Base-by-base conservation (phyloP, 768 basidiomycete genomes). In the Hirschioporus abietinus region DNA sequence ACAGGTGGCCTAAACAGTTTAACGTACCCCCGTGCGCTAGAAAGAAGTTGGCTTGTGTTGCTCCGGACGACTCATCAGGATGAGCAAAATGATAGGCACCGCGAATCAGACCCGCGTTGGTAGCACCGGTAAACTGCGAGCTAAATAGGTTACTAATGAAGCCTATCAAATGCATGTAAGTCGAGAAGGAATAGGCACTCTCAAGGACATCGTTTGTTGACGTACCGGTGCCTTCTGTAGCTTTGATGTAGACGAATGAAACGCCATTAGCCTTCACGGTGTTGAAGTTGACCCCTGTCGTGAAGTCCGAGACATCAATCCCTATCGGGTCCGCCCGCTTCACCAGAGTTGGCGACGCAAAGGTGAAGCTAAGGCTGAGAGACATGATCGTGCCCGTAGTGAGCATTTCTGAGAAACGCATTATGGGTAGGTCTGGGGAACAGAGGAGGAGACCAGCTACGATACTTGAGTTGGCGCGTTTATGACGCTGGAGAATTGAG, bases 21-120 rank as follows among this genome's bases (percentile, higher is more conserved):
- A 4, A 35, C 76, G 60, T 25, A 80, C 84, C 86, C 65, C 88
- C 87, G 61, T 88, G 72, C 1, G 80, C 79, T 8, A 88, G 74
- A 76, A 89, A 89, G 72, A 77, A 88, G 7, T 77, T 78, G 7
- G 87, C 88, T 71, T 90, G 88, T 9, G 79, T 72, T 0, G 86
- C 86, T 34, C 88, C 88, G 30, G 80, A 80, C 23, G 83, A 83
- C 17, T 63, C 58, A 68, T 83, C 81, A 0, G 87, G 88, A 66
- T 77, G 86, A 0, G 86, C 86, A 68, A 86, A 88, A 72, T 88
- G 86, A 72, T 88, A 88, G 20, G 74, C 74, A 1, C 89, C 89
- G 23, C 87, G 83, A 61, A 88, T 87, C 64, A 88, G 74, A 17
- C 81, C 82, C 3, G 79, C 82, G 36, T 82, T 78, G 0, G 85